Percentiles rank a stretch among this genome's conserved stretches.
Evolutionary conservation across 441 rosid species (phyloP).

Genomic region (Populus trichocarpa): DNA sequence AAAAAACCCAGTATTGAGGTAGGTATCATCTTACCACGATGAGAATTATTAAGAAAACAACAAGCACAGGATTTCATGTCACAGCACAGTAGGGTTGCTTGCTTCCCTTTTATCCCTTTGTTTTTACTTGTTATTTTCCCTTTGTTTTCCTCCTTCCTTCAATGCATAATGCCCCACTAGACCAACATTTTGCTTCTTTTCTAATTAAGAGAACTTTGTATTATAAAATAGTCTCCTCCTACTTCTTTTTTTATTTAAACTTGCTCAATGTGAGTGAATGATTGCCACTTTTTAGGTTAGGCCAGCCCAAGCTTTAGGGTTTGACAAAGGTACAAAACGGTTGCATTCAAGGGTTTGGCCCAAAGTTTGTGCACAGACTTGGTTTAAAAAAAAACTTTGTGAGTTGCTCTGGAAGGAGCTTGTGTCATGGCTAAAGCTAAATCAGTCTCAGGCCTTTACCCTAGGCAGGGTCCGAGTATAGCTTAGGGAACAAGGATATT

Average conservation of each 20-base stretch:
- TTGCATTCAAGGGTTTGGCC: too few relatives aligned
- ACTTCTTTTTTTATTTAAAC: too few relatives aligned
- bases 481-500: background rate
- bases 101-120: background rate
- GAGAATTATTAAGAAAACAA: background rate
- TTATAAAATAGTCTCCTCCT: too few relatives aligned
- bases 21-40: too few relatives aligned
- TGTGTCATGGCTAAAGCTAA: background rate
- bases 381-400: too few relatives aligned
- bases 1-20: background rate
- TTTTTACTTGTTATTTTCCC: background rate
- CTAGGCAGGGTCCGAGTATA: background rate
- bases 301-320: too few relatives aligned
- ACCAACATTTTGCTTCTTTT: background rate
- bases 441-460: background rate
- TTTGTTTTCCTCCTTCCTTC: background rate
- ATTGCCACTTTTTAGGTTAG: too few relatives aligned
- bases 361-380: too few relatives aligned
- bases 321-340: too few relatives aligned
- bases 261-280: too few relatives aligned
- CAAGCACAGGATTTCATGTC: background rate
- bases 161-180: background rate
- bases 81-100: background rate
- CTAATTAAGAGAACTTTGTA: too few relatives aligned
- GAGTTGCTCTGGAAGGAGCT: too few relatives aligned